Evolutionary conservation across 2,329 filamentous ascomycete species (phyloP).

Genomic region (Neonectria sp.): DNA sequence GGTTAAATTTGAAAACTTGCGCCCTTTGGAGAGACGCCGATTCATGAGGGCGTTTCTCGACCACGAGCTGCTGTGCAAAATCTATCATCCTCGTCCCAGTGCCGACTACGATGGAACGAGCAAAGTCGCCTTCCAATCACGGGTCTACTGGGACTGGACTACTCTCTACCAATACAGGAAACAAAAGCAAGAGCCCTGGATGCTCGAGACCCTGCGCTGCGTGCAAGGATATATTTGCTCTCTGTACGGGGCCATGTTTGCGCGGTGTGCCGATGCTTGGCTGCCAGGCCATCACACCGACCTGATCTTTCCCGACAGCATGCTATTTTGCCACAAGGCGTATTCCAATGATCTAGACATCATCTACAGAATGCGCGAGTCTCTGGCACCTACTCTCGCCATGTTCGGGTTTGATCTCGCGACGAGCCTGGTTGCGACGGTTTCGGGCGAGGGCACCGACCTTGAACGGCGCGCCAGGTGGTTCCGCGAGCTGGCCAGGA

Average conservation of each 20-base stretch:
- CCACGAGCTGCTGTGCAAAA: conserved; percentile 1
- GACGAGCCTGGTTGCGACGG: not conserved
- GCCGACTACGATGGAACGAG: not conserved
- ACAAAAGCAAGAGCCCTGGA: not conserved
- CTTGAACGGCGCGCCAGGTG: not conserved
- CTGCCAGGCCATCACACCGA: not conserved
- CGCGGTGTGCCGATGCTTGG: not conserved
- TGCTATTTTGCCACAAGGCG: not conserved
- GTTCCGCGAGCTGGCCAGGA: not conserved
- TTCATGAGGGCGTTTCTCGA: not conserved
- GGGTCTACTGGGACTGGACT: not conserved
- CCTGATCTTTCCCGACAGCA: not conserved
- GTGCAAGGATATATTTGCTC: not conserved
- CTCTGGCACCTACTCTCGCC: not conserved
- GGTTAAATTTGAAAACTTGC: not conserved
- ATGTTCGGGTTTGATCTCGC: not conserved
- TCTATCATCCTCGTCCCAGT: not conserved
- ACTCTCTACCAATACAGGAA: not conserved
- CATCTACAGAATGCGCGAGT: not conserved
- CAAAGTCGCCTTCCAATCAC: not conserved
- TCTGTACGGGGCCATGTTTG: not conserved
- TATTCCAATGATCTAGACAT: not conserved
- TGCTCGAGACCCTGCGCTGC: not conserved
- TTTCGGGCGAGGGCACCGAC: not conserved
- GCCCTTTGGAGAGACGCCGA: not conserved